phyloP scores from a whole-genome alignment of 2,329 filamentous ascomycete species.

The Fusarium nodosum region DNA sequence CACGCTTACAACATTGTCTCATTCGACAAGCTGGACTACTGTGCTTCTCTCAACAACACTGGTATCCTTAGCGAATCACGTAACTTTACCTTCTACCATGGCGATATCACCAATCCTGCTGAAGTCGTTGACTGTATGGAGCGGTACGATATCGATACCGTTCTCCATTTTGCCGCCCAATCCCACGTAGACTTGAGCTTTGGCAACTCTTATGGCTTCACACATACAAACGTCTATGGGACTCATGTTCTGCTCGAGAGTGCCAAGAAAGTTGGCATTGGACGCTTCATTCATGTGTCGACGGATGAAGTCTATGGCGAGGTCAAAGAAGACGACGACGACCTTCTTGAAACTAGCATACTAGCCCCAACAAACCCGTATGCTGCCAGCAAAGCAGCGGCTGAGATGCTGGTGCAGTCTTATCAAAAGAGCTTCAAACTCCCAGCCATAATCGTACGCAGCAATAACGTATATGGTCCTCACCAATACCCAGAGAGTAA shows the following conservation, averaged over 20 bases:
- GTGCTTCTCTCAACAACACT: slow-evolving; percentile 84
- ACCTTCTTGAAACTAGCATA: slow-evolving; percentile 79
- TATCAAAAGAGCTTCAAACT: slow-evolving; percentile 87
- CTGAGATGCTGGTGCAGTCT: slow-evolving; percentile 89
- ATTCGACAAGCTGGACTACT: slow-evolving; percentile 89
- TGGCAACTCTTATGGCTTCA: slow-evolving; percentile 85
- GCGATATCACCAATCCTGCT: slow-evolving; percentile 79
- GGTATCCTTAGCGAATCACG: slow-evolving; percentile 73
- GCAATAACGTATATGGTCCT: slow-evolving; percentile 89
- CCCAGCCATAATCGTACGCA: slow-evolving; percentile 82
- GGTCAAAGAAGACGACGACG: slow-evolving; percentile 78
- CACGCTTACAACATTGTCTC: slow-evolving; percentile 82
- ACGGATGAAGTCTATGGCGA: slow-evolving; percentile 91
- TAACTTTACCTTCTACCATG: slow-evolving; percentile 85
- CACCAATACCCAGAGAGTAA: slow-evolving; percentile 87
- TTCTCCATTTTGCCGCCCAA: slow-evolving; percentile 89
- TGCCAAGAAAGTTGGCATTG: slow-evolving; percentile 77
- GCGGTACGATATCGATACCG: slow-evolving; percentile 79
- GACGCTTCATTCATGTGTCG: slow-evolving; percentile 83
- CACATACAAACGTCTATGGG: slow-evolving; percentile 84
- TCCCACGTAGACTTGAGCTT: slow-evolving; percentile 88
- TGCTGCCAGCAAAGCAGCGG: slow-evolving; percentile 83
- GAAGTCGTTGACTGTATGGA: slow-evolving; percentile 80
- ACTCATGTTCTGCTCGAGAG: slow-evolving; percentile 87
- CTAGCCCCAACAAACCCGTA: slow-evolving; percentile 86